phyloP scores from a whole-genome alignment of 1,284 basidiomycete genomes.

The Puccinia brachypodii region DNA sequence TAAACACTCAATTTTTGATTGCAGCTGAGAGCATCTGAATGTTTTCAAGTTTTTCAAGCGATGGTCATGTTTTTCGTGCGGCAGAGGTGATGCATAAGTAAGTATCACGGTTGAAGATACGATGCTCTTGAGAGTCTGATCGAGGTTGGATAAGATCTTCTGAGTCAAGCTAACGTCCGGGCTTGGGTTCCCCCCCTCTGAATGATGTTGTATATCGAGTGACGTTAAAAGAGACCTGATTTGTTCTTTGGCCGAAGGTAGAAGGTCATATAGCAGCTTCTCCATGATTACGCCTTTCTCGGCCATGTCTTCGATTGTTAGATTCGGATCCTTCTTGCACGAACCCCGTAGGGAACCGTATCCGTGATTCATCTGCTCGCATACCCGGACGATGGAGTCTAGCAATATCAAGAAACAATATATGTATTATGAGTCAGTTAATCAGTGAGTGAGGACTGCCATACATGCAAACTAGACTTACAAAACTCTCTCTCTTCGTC shows the following conservation, averaged over 20 bases:
- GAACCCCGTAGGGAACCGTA: not conserved
- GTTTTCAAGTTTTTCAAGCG: not conserved
- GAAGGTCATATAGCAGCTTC: not conserved
- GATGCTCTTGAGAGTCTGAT: not conserved
- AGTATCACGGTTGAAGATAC: not conserved
- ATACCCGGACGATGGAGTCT: not conserved
- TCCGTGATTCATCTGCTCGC: not conserved
- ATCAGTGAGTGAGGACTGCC: too few species aligned
- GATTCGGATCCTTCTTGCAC: not conserved
- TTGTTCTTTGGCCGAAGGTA: not conserved
- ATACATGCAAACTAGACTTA: too few species aligned
- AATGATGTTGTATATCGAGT: not conserved
- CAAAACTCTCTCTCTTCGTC: too few species aligned
- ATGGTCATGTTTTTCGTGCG: not conserved
- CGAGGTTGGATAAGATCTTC: not conserved
- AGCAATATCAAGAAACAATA: too few species aligned
- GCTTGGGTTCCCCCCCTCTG: not conserved
- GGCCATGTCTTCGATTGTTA: not conserved
- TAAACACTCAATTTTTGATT: not conserved
- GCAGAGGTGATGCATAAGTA: not conserved
- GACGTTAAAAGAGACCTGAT: not conserved
- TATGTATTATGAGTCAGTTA: too few species aligned
- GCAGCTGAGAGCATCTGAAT: not conserved
- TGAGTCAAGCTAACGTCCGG: not conserved
- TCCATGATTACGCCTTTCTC: not conserved